A percentile compares a stretch with the other conserved stretches of the same genome.
phyloP scores from a whole-genome alignment of 2,329 filamentous ascomycete genomes.

The Hymenoscyphus infarciens region DNA sequence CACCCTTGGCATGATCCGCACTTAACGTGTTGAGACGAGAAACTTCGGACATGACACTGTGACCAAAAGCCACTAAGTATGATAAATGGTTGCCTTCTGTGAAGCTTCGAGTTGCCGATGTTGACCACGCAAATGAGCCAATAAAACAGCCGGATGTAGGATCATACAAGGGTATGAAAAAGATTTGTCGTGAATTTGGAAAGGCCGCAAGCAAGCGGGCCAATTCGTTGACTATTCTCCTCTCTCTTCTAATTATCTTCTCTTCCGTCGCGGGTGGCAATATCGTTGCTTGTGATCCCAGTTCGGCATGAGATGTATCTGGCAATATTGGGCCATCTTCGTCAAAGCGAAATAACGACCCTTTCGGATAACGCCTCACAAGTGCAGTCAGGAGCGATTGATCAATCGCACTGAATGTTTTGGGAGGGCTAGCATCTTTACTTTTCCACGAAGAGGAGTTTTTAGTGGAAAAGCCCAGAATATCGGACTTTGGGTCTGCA shows the following conservation, averaged over 20 bases:
- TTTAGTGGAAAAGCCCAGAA: slow-evolving; percentile 29
- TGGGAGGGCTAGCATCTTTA: slow-evolving; percentile 6
- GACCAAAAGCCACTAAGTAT: slow-evolving; percentile 41
- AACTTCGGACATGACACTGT: slow-evolving; percentile 51
- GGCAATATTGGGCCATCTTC: slow-evolving; percentile 21
- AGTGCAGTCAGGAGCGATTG: slow-evolving; percentile 26
- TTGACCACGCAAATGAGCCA: slow-evolving; percentile 46
- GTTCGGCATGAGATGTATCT: neutral
- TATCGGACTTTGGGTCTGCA: slow-evolving; percentile 22
- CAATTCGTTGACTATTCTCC: slow-evolving; percentile 25
- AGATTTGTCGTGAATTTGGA: slow-evolving; percentile 43
- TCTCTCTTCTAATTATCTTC: slow-evolving; percentile 15
- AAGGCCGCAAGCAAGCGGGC: slow-evolving; percentile 37
- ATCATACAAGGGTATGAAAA: slow-evolving; percentile 47
- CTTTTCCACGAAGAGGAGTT: slow-evolving; percentile 22
- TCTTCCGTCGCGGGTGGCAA: slow-evolving; percentile 6
- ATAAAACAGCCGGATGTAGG: slow-evolving; percentile 44
- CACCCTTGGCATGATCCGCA: slow-evolving; percentile 48
- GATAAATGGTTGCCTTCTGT: slow-evolving; percentile 36
- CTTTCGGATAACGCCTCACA: slow-evolving; percentile 29
- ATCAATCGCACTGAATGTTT: slow-evolving; percentile 21
- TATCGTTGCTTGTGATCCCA: slow-evolving; percentile 7
- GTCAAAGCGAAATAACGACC: slow-evolving; percentile 30
- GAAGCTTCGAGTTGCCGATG: slow-evolving; percentile 37
- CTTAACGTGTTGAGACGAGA: slow-evolving; percentile 48